Evolutionary conservation across 495 filamentous ascomycete genomes (phyloP), one percentile per base, ranked within the genome.

Genomic region (Entonaema liquescens): DNA sequence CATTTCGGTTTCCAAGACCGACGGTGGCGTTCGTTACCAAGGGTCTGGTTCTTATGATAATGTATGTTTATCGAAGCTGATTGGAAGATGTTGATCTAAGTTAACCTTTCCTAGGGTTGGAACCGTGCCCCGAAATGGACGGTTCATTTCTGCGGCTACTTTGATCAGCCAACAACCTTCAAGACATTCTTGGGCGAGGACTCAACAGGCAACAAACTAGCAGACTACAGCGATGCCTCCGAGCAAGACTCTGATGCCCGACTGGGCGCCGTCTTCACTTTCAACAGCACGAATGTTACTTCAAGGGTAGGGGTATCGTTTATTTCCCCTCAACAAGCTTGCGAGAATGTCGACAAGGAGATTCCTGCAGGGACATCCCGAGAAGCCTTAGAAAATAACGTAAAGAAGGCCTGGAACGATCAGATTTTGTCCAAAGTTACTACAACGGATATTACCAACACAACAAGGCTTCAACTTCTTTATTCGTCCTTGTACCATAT

Each of bases 301-400:
- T 92, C 90, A 8, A 83, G 87, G 9, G 90, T 93, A 4, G 91
- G 91, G 1, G 87, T 92, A 25, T 92, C 89, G 12, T 92, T 88
- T 79, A 87, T 92, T 9, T 92, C 90, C 8, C 70, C 83, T 0
- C 79, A 79, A n/a, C 83, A 89, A 64, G 91, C 91, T 7, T 92
- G 91, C 73, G 49, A 75, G 12, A 87, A 88, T 65, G 82, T 90
- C 13, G 74, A 89, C 11, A 62, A 68, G 4, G 87, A 93, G 73
- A 90, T 92, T 38, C 88, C 89, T 0, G 49, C 65, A 2, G 76
- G 75, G 0, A 86, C 83, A 0, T 65, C 75, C 0, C 78, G 91
- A 23, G 64, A 81, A 1, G 74, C 80, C 5, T 76, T 90, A 4
- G 84, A 88, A 17, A 49, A 79, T 3, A 78, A 79, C 15, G 84